Conservation (phyloP, 1,284 basidiomycete genomes). For the Xanthoconium separans region DNA sequence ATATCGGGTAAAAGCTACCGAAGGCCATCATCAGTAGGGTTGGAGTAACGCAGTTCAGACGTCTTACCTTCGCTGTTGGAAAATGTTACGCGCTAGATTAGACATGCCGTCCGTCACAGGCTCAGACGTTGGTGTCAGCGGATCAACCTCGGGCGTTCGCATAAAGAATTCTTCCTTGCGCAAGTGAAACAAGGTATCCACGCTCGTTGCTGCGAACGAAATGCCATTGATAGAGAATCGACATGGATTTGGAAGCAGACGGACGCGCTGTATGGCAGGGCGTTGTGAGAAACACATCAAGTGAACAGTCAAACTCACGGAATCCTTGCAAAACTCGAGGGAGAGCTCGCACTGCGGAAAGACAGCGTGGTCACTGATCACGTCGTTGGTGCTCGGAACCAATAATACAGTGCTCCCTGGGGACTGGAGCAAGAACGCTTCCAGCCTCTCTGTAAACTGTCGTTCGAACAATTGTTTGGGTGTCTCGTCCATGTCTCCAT, state of each 20-base stretch:
- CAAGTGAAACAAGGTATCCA: constrained; percentile 89
- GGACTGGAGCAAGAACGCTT: constrained; percentile 56
- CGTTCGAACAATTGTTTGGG: constrained; percentile 71
- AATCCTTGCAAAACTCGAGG: constrained; percentile 42
- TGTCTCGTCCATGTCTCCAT: constrained; percentile 66
- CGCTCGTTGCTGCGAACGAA: constrained; percentile 74
- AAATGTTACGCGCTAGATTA: constrained; percentile 74
- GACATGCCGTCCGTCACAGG: constrained; percentile 72
- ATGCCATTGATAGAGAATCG: constrained; percentile 85
- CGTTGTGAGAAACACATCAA: constrained; percentile 1
- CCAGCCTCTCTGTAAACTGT: constrained; percentile 63
- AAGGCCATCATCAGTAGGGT: constrained; percentile 5
- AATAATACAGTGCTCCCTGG: constrained; percentile 74
- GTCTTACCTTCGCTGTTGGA: constrained; percentile 81
- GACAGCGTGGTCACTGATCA: constrained; percentile 77
- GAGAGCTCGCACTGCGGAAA: constrained; percentile 84
- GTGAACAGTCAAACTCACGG: constrained; percentile 38
- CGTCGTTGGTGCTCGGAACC: constrained; percentile 81
- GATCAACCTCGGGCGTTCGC: constrained; percentile 64
- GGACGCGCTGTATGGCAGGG: constrained; percentile 56
- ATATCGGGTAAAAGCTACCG: constrained; percentile 89
- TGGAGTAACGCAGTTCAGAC: not conserved
- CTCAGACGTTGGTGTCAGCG: constrained; percentile 42
- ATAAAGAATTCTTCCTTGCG: constrained; percentile 82
- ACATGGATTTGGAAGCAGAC: constrained; percentile 84